Base-by-base conservation (phyloP, 2,329 filamentous ascomycete genomes). In the Trichophyton mentagrophytes region DNA sequence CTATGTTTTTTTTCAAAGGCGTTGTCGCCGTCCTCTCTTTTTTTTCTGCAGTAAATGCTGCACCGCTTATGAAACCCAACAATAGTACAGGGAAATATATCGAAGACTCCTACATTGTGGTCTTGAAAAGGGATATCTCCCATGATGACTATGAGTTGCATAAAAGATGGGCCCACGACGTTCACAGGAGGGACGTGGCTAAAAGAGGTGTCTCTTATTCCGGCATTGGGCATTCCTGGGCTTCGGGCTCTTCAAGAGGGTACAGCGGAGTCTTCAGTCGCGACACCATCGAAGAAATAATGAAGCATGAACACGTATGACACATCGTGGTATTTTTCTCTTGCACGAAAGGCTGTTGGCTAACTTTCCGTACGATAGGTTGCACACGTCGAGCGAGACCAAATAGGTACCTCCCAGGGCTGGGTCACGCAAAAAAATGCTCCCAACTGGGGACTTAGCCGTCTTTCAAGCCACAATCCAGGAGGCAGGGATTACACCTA, bases 371-470 rank as follows among this genome's bases (percentile, higher is more conserved):
- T 51, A 27, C 25, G 33, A 20, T 60, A 66, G 64, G 64, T 66
- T 40, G 63, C 55, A n/a, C 62, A 61, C 46, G 46, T 66, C 53
- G 64, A 66, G 53, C 53, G 22, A 11, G 61, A 66, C 25, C 47
- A 47, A 15, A 36, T 57, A 15, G 60, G 60, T 7, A 25, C 40
- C 3, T 3, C 61, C 11, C 22, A 42, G n/a, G 38, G 36, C 3
- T 30, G 61, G 17, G 20, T 30, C 22, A 66, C 64, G 17, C 66
- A 68, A 15, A 64, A 67, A 46, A 62, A 60, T 36, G 63, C 61
- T 49, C 67, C 72, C 38, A 68, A 69, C 20, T 74, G 69, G 70
- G 72, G 72, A 17, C 67, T 75, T 11, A 65, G 67, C 27, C 65
- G 72, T 46, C 69, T 74, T 38, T 74, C 71, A n/a, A 68, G 70